Base-by-base conservation (phyloP, 805 yeast species). In the Trichomonascus vanleenenianus region DNA sequence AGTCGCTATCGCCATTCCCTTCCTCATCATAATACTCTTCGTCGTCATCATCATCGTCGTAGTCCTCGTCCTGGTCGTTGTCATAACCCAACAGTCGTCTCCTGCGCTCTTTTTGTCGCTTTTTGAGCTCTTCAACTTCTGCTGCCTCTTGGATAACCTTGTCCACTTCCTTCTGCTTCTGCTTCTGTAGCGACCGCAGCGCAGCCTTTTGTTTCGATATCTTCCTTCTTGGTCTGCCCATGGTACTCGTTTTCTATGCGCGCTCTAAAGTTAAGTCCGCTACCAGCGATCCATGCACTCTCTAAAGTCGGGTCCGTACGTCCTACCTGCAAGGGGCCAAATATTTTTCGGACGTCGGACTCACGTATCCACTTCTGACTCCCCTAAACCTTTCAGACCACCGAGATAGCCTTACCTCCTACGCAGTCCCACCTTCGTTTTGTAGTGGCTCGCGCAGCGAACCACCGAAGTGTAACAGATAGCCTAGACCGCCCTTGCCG, bases 171-270 rank as follows among this genome's bases (percentile, higher is more conserved):
- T 25, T 20, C 19, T 39, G 15, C n/a, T 39, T 22, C 33, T 39
- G 22, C 37, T 40, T 40, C 15, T 31, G 25, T 20, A 15, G 38
- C 16, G 12, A 16, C 30, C 32, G 14, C 45, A 33, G 41, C 9
- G 38, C 38, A 12, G 25, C 35, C 30, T 40, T 45, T 40, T 35
- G 44, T 16, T 45, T 45, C 8, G 43, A 31, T 15, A 34, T 30
- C 30, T 42, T 45, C 16, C 43, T 15, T 42, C 48, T 19, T 30
- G 48, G 48, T 22, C 40, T 33, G 14, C 40, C 39, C 48, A 45
- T 45, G 11, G 8, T 22, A 22, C 8, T 22, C 27, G 8, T 4
- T 22, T 4, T 5, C 27, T 4, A 22, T 22, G 7, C n/a, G n/a
- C n/a, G n/a, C n/a, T n/a, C n/a, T n/a, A n/a, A n/a, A n/a, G n/a